Evolutionary conservation across 768 basidiomycete genomes (phyloP), one percentile per base, ranked within the genome.

Genomic region (Kwoniella dendrophila): DNA sequence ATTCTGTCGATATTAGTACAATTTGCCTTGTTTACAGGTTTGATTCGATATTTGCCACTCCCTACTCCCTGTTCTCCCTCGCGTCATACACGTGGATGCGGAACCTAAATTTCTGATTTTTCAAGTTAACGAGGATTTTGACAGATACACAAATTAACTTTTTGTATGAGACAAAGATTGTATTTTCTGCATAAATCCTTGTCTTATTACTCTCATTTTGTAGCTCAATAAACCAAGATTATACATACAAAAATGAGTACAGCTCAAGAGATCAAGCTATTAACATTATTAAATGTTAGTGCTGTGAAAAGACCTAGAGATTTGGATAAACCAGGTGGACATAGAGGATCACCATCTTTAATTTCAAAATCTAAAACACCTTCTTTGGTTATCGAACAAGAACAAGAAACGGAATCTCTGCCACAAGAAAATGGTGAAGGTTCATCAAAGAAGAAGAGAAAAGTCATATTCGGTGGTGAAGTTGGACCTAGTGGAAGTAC

Each of bases 261-360:
- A 30, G 57, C 69, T 4, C 71, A 72, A 20, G 72, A 77, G 38
- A 59, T 79, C 45, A 87, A 86, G 51, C 85, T 96, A 0, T 79
- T 96, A 29, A 95, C 93, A 0, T 85, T 96, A 1, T 83, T 96
- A 4, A 97, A 96, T 74, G 89, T 93, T 2, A 91, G 90, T 33
- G 90, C 90, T 0, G 86, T 87, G 2, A 92, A 87, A 73, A 53
- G 66, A 26, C 77, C 77, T 20, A 45, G 67, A 14, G 75, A 73
- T 18, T 56, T 69, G 27, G 77, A 78, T 55, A 8, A 62, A 8
- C 77, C 77, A 26, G 77, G 77, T 11, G 77, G 72, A 27, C 64
- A 73, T 50, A 56, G 72, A 41, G 67, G 68, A 36, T 62, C 70
- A 34, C 65, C 67, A 20, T 30, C 34, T n/a, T 49, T 22, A 8